phyloP scores from a whole-genome alignment of 495 filamentous ascomycete species.

The Xylaria grammica region DNA sequence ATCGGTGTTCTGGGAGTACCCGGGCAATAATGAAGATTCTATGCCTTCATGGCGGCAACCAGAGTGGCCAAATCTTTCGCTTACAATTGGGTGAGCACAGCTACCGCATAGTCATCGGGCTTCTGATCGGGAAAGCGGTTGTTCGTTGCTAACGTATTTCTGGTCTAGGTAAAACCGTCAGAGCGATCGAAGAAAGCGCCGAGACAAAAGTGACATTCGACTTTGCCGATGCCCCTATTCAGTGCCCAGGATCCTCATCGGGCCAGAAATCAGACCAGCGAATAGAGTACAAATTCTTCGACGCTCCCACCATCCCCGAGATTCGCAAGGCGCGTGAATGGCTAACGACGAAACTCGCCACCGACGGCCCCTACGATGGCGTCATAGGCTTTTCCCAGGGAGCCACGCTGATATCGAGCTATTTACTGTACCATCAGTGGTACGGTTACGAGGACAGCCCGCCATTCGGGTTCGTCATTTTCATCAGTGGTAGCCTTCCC shows the following conservation, averaged over 20 bases:
- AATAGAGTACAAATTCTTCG: conserved; percentile 50
- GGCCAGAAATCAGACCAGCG: no score
- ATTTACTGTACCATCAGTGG: conserved; percentile 47
- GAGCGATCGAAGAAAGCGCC: background rate
- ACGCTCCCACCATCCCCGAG: conserved; percentile 37
- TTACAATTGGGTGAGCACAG: conserved; percentile 44
- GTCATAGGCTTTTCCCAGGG: conserved; percentile 68
- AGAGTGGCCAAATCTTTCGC: conserved; percentile 62
- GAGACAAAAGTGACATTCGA: background rate
- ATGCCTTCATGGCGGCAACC: conserved; percentile 67
- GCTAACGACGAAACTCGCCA: conserved; percentile 53
- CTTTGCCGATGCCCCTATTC: background rate
- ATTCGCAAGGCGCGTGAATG: conserved; percentile 49
- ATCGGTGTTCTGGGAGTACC: background rate
- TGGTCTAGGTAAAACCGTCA: background rate
- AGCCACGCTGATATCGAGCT: conserved; percentile 55
- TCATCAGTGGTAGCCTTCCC: conserved; percentile 62
- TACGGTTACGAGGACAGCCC: conserved; percentile 39
- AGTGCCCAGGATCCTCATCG: background rate
- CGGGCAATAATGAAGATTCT: conserved; percentile 56
- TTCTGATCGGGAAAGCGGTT: no score
- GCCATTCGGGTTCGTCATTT: conserved; percentile 65
- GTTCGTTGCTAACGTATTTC: background rate
- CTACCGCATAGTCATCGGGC: no score
- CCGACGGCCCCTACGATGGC: conserved; percentile 64